Conservation (phyloP, 129 eudicot species). For the Cynara cardunculus region DNA sequence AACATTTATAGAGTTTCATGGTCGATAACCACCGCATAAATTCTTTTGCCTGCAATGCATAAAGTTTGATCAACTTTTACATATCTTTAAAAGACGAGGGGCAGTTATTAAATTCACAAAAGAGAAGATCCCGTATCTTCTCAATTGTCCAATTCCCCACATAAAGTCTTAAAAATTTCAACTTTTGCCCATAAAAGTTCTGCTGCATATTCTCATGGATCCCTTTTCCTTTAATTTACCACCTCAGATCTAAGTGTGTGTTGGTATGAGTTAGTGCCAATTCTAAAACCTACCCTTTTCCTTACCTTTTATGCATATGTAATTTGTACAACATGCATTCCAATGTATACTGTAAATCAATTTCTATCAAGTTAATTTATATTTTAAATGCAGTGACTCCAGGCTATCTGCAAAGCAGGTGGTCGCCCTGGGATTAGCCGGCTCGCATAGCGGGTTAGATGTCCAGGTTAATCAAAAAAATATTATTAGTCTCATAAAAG, state of each 20-base stretch:
- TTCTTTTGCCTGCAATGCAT: background rate
- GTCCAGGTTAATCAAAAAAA: too few relatives aligned
- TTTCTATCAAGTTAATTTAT: background rate
- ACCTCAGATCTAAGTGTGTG: slow-evolving; percentile 9
- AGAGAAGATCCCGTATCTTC: slow-evolving; percentile 25
- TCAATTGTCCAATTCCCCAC: slow-evolving; percentile 8
- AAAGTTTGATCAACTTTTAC: slow-evolving; percentile 5
- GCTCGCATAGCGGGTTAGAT: too few relatives aligned
- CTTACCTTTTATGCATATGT: background rate
- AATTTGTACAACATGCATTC: background rate
- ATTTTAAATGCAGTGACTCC: too few relatives aligned
- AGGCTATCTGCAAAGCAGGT: too few relatives aligned
- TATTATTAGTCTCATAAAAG: too few relatives aligned
- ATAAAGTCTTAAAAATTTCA: slow-evolving; percentile 14
- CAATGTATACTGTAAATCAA: too few relatives aligned
- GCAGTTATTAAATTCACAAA: background rate
- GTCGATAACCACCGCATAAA: background rate
- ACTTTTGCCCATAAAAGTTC: slow-evolving; percentile 19
- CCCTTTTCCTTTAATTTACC: slow-evolving; percentile 11
- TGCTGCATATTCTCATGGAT: slow-evolving; percentile 16
- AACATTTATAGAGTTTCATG: background rate
- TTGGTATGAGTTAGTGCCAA: slow-evolving; percentile 14
- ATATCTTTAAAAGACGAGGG: background rate
- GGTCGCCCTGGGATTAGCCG: too few relatives aligned
- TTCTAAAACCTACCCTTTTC: background rate